Evolutionary conservation across 2,329 filamentous ascomycete species (phyloP).

Genomic region (Phoma sp.): DNA sequence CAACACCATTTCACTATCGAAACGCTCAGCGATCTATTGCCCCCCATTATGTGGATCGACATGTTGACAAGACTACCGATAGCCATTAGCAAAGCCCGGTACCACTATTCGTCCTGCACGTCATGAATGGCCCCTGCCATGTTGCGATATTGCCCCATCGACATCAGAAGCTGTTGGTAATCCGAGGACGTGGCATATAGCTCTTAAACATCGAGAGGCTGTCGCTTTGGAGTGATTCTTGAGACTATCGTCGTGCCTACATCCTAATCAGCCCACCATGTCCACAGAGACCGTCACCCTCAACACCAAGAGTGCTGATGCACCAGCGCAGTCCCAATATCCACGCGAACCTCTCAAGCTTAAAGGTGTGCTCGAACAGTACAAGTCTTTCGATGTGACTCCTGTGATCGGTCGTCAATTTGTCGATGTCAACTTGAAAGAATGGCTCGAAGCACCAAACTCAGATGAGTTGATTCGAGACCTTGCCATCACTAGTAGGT

Average conservation of each 20-base stretch:
- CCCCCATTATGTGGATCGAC: background rate
- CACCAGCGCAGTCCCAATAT: conserved; percentile 11
- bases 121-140: conserved; percentile 3
- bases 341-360: conserved; percentile 41
- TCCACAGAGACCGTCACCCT: conserved; percentile 26
- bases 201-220: background rate
- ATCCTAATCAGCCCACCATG: conserved; percentile 7
- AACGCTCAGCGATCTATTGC: background rate
- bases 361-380: conserved; percentile 58
- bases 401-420: conserved; percentile 70
- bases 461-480: conserved; percentile 71
- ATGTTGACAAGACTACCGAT: background rate
- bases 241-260: too few relatives aligned
- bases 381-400: conserved; percentile 66
- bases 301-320: conserved; percentile 13
- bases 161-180: background rate
- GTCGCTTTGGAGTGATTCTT: background rate
- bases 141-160: conserved; percentile 10
- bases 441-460: conserved; percentile 70
- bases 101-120: background rate
- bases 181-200: background rate
- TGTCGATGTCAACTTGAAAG: conserved; percentile 63
- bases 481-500: conserved; percentile 58
- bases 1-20: background rate
- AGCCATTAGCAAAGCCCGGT: conserved; percentile 5